Base-by-base conservation (phyloP, 331 rosid species). In the Ulmus americana region DNA sequence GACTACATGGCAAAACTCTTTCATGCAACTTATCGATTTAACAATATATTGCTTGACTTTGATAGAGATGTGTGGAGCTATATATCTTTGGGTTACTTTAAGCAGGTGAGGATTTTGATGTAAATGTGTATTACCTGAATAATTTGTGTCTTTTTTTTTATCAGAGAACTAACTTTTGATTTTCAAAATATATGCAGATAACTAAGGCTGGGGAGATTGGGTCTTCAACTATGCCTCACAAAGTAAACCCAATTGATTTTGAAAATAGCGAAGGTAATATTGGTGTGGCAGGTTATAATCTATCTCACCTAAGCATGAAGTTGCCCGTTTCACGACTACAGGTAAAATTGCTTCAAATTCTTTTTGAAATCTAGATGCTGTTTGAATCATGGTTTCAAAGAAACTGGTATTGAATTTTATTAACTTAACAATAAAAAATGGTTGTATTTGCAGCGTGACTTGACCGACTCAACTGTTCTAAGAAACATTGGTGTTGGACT, bases 171-270 rank as follows among this genome's bases (percentile, higher is more conserved):
- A 56, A 65, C 15, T 70, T 79, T 56, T 49, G 13, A 3, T 42
- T 11, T 74, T 69, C 45, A n/a, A 59, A 63, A 63, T 50, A 61
- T 59, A 56, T 62, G 66, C 79, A 91, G 95, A 84, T 42, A 73
- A 91, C 96, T 1, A 91, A 81, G 81, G 95, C 90, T 6, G 96
- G 96, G 56, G 95, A 84, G 76, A 88, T 88, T 75, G 90, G 96
- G 49, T 86, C 92, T 13, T 91, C 97, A 70, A 91, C 97, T 6
- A 91, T 91, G 97, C 96, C 96, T 75, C 97, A 91, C 84, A 88
- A 88, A 80, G 97, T 91, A 28, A 91, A 91, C 75, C 97, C 97
- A 10, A 91, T 91, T 79, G 97, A 91, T 83, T 91, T 88, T 82
- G 97, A 91, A 72, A 91, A 88, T 56, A 91, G 97, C 43, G 97